Evolutionary conservation across 768 basidiomycete species (phyloP).

Genomic region (Tulasnella sp.): DNA sequence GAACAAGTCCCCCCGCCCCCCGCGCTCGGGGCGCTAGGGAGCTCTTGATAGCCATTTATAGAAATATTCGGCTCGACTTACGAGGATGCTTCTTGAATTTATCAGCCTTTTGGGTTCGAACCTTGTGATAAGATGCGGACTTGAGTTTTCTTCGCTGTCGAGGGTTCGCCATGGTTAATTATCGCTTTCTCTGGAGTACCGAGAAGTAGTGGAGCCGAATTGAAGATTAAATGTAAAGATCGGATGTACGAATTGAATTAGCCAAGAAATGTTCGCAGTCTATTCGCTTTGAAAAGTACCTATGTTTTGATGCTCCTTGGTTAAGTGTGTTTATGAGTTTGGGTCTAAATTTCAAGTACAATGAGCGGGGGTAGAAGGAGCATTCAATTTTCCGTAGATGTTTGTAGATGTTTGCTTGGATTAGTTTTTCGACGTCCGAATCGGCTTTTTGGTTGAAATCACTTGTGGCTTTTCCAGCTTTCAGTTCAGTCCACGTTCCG

Average conservation of each 20-base stretch:
- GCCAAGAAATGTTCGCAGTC: too few species aligned
- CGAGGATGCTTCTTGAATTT: slow-evolving; percentile 68
- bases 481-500: neutral
- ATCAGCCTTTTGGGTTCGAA: slow-evolving; percentile 49
- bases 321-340: too few species aligned
- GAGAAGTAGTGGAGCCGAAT: too few species aligned
- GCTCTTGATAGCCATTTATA: too few species aligned
- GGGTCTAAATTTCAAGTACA: neutral
- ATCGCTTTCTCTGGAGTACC: too few species aligned
- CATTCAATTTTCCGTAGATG: neutral
- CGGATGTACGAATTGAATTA: too few species aligned
- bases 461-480: neutral
- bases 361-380: neutral
- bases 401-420: neutral
- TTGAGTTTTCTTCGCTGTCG: slow-evolving; percentile 79
- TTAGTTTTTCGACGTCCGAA: neutral
- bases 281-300: too few species aligned
- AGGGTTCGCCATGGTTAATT: slow-evolving; percentile 70
- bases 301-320: too few species aligned
- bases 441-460: too few species aligned
- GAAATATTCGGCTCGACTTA: too few species aligned
- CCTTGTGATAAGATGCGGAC: slow-evolving; percentile 58
- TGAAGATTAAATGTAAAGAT: too few species aligned
- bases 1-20: neutral
- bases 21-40: too few species aligned